A percentile compares a stretch with the other conserved stretches of the same genome.
Conservation (phyloP, 2,329 filamentous ascomycete species). For the Penicillium sumatraense region DNA sequence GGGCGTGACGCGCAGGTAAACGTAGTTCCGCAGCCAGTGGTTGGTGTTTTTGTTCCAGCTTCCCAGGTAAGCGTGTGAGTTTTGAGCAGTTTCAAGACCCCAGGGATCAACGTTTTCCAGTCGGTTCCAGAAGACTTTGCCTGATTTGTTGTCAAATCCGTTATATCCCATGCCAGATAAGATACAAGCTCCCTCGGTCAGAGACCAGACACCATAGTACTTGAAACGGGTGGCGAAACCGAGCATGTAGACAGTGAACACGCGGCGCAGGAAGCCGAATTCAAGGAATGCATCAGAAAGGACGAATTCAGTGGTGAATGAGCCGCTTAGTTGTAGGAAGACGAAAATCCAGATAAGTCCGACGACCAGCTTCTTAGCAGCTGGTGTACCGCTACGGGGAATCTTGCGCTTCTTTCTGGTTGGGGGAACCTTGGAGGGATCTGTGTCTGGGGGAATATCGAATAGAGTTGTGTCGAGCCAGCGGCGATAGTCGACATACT, state of each 20-base stretch:
- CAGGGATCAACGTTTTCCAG: conserved; percentile 87
- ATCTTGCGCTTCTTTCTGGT: conserved; percentile 91
- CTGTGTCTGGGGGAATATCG: conserved; percentile 77
- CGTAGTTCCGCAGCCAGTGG: conserved; percentile 92
- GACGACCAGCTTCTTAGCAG: conserved; percentile 71
- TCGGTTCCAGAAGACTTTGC: conserved; percentile 86
- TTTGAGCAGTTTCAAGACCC: conserved; percentile 87
- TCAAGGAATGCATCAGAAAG: conserved; percentile 69
- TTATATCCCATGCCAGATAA: conserved; percentile 93
- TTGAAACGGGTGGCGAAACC: conserved; percentile 82
- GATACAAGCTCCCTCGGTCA: conserved; percentile 94
- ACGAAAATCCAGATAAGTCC: conserved; percentile 79
- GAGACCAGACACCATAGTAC: conserved; percentile 94
- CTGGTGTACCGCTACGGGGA: conserved; percentile 85
- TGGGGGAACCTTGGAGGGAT: conserved; percentile 81
- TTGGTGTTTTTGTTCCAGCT: conserved; percentile 99
- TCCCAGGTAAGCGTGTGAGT: conserved; percentile 86
- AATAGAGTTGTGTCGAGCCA: conserved; percentile 98
- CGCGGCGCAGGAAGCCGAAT: conserved; percentile 70
- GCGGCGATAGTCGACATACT: conserved; percentile 87
- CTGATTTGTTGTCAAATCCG: conserved; percentile 81
- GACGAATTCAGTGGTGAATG: conserved; percentile 68
- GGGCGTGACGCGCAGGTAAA: conserved; percentile 93
- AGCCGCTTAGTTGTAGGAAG: conserved; percentile 73
- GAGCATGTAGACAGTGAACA: conserved; percentile 83